phyloP scores from a whole-genome alignment of 2,329 filamentous ascomycete species.

The Penicillium sp. region DNA sequence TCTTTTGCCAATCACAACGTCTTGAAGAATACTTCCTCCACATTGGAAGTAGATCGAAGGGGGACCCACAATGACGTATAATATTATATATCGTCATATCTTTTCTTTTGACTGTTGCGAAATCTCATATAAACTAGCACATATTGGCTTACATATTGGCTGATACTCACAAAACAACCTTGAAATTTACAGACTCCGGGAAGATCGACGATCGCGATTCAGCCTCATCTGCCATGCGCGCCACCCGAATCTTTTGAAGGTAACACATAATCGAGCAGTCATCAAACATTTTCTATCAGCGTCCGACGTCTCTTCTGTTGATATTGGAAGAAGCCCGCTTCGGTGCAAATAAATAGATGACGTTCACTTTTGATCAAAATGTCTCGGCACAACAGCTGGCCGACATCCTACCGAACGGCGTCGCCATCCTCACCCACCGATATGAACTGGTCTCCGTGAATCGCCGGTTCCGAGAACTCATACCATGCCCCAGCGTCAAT shows the following conservation, averaged over 20 bases:
- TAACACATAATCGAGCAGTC: neutral
- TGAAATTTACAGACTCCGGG: neutral
- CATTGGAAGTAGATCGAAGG: slow-evolving; percentile 6
- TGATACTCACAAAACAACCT: neutral
- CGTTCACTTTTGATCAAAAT: slow-evolving; percentile 6
- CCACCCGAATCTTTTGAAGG: neutral
- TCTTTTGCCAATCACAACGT: neutral
- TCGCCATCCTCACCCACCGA: slow-evolving; percentile 23
- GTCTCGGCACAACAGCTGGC: slow-evolving; percentile 28
- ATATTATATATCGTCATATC: neutral
- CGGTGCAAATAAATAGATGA: neutral
- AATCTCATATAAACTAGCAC: neutral
- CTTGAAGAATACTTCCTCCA: neutral
- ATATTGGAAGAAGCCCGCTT: neutral
- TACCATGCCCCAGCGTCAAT: neutral
- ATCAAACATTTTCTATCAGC: neutral
- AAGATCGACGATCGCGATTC: neutral
- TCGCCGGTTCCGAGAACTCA: slow-evolving; percentile 22
- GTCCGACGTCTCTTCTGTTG: neutral
- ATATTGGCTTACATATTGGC: neutral
- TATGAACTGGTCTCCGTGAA: slow-evolving; percentile 24
- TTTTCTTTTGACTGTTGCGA: neutral
- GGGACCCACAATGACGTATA: slow-evolving; percentile 10
- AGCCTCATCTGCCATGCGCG: slow-evolving; percentile 1
- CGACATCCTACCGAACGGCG: slow-evolving; percentile 26